Evolutionary conservation across 2,329 filamentous ascomycete genomes (phyloP).

Genomic region (Pseudocercospora pini-densiflorae): DNA sequence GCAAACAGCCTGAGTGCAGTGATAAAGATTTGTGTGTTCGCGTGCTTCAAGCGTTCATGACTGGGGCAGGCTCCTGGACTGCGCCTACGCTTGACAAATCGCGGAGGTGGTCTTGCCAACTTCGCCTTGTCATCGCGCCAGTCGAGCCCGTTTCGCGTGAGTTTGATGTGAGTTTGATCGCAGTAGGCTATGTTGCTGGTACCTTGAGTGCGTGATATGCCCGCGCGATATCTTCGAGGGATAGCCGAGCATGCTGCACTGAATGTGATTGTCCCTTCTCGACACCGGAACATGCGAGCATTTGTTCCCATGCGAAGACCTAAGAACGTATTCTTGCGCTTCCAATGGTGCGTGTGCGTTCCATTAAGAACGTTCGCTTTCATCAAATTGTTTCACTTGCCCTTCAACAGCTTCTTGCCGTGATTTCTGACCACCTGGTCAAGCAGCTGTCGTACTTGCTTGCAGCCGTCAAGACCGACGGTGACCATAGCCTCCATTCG

Average conservation of each 20-base stretch:
- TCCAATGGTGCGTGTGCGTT: no score
- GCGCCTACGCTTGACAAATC: neutral
- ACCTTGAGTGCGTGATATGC: neutral
- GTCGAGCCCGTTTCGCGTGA: neutral
- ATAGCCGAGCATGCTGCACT: neutral
- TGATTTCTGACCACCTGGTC: slow-evolving; percentile 78
- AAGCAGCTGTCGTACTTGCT: slow-evolving; percentile 78
- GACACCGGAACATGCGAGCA: neutral
- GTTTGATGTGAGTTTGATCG: neutral
- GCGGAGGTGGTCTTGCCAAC: neutral
- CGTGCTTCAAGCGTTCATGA: neutral
- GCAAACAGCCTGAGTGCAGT: neutral
- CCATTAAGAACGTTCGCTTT: neutral
- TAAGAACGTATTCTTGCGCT: neutral
- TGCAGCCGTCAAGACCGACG: slow-evolving; percentile 89
- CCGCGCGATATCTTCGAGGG: neutral
- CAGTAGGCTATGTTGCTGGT: neutral
- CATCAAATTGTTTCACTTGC: slow-evolving; percentile 21
- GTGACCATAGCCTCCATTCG: slow-evolving; percentile 91
- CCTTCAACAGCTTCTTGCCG: slow-evolving; percentile 65
- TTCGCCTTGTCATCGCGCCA: neutral
- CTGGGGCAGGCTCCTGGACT: neutral
- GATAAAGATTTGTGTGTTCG: neutral
- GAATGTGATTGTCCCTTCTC: neutral
- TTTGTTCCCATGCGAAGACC: neutral